Percentiles rank a stretch among this genome's conserved stretches.
These are phyloP conservation scores for Mycosphaerella sp. DNA, from an alignment of 2,329 filamentous ascomycete genomes.

Conservation along the genomic window DNA sequence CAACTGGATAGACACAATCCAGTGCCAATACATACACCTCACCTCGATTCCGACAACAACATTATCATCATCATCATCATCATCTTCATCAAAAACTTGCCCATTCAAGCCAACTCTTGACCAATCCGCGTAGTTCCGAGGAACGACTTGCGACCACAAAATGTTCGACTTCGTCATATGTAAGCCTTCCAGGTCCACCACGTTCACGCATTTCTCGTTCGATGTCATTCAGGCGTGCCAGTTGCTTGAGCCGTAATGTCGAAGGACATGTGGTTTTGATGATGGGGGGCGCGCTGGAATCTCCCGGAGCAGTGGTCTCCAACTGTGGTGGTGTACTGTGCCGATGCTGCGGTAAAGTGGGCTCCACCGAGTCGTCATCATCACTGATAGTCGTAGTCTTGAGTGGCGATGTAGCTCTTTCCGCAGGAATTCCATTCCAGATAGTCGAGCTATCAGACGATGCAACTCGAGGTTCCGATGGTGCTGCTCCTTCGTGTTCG, in stretches of 20 bases:
- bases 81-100: constrained; percentile 48
- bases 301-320: background rate
- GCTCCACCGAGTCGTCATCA: constrained; percentile 12
- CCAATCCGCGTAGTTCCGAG: constrained; percentile 65
- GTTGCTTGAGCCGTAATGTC: constrained; percentile 37
- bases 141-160: constrained; percentile 58
- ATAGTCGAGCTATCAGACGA: constrained; percentile 7
- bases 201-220: constrained; percentile 63
- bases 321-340: constrained; percentile 10
- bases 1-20: no score
- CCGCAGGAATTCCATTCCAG: constrained; percentile 11
- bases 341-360: constrained; percentile 25
- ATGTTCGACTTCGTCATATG: constrained; percentile 70
- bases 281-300: background rate
- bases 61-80: constrained; percentile 1
- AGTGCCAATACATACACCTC: no score
- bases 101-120: constrained; percentile 86
- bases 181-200: constrained; percentile 74
- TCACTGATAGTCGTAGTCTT: background rate
- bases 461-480: constrained; percentile 1
- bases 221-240: constrained; percentile 52
- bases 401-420: constrained; percentile 12
- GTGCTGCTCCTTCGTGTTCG: background rate
- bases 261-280: constrained; percentile 5
- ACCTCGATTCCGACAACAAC: no score